Conservation (phyloP, 2,329 filamentous ascomycete species). For the Colletotrichum musicola region DNA sequence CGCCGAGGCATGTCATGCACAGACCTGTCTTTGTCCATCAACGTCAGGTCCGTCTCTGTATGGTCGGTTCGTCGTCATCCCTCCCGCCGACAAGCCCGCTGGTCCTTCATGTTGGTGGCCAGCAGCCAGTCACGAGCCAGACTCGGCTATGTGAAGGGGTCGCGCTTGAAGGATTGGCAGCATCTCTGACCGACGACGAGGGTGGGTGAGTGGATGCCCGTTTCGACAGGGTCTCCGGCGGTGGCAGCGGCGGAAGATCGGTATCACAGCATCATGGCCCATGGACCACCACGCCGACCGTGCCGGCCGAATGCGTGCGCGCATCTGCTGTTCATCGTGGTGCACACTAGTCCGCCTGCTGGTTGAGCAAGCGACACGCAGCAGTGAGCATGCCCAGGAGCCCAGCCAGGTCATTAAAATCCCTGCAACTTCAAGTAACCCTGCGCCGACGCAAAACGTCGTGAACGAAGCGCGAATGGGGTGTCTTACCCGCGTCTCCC, state of each 20-base stretch:
- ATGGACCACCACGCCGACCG: slow-evolving; percentile 23
- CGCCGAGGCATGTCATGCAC: slow-evolving; percentile 34
- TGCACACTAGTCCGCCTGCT: no score
- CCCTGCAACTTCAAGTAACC: slow-evolving; percentile 25
- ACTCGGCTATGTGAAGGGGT: background rate
- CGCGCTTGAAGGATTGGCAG: slow-evolving; percentile 20
- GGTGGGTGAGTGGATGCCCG: slow-evolving; percentile 27
- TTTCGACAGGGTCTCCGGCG: slow-evolving; percentile 35
- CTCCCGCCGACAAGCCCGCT: slow-evolving; percentile 15
- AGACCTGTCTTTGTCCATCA: slow-evolving; percentile 25
- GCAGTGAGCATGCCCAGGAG: background rate
- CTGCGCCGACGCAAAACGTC: slow-evolving; percentile 20
- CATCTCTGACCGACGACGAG: slow-evolving; percentile 32
- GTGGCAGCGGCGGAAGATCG: slow-evolving; percentile 20
- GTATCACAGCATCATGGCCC: slow-evolving; percentile 29
- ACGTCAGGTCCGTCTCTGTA: slow-evolving; percentile 10
- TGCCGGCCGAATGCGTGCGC: slow-evolving; percentile 30
- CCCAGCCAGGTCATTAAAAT: slow-evolving; percentile 36
- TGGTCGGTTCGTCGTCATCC: slow-evolving; percentile 10
- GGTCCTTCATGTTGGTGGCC: slow-evolving; percentile 1
- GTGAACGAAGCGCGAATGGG: slow-evolving; percentile 25
- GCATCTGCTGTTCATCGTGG: background rate
- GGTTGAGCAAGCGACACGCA: background rate
- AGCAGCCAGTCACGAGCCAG: slow-evolving; percentile 25
- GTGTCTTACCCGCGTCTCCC: slow-evolving; percentile 35